phyloP scores from a whole-genome alignment of 2,329 filamentous ascomycete genomes.

The Ciborinia camelliae region DNA sequence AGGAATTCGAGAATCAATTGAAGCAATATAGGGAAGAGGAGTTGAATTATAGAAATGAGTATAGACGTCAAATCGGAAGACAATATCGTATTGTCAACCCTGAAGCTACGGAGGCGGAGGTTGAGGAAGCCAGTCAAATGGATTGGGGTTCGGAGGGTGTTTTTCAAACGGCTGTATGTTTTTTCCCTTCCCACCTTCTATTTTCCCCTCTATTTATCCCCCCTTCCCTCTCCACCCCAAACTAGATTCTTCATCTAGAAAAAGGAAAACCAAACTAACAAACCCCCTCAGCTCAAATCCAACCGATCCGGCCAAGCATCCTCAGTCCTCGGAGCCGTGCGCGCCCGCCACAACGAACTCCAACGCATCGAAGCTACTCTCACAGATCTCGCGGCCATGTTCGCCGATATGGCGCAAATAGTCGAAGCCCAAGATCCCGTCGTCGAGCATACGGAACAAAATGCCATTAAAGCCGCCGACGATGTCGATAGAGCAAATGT shows the following conservation, averaged over 20 bases:
- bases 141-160: constrained; percentile 78
- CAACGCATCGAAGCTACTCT: constrained; percentile 76
- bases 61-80: constrained; percentile 73
- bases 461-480: constrained; percentile 61
- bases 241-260: too few relatives aligned
- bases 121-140: constrained; percentile 63
- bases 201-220: background rate
- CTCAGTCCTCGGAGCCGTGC: constrained; percentile 72
- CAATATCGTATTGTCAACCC: constrained; percentile 82
- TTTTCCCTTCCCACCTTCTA: constrained; percentile 1
- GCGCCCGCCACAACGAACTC: constrained; percentile 79
- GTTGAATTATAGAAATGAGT: constrained; percentile 64
- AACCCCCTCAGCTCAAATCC: constrained; percentile 59
- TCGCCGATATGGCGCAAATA: constrained; percentile 70
- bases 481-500: constrained; percentile 67
- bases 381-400: constrained; percentile 64
- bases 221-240: too few relatives aligned
- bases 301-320: constrained; percentile 72
- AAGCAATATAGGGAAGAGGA: constrained; percentile 70
- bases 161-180: constrained; percentile 74
- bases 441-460: constrained; percentile 59
- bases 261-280: background rate
- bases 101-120: constrained; percentile 70
- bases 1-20: constrained; percentile 68
- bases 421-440: constrained; percentile 69